Evolutionary conservation across 768 basidiomycete species (phyloP), one percentile per base, ranked within the genome.

Genomic region (Panaeolus cyanescens): DNA sequence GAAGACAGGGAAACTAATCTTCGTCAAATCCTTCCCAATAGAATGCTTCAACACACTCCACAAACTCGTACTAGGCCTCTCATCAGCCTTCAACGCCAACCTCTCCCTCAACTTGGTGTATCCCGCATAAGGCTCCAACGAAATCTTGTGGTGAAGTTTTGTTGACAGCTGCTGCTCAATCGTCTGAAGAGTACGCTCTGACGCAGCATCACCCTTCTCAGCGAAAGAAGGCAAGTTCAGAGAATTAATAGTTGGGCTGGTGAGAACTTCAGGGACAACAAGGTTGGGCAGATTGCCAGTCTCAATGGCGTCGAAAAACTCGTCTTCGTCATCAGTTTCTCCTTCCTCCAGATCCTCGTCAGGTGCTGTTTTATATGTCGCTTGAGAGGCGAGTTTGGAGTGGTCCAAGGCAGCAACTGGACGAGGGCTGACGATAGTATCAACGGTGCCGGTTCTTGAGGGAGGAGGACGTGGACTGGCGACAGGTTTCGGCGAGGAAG

Each of bases 271-370:
- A 54, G 86, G 83, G 17, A 96, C 81, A 28, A 90, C 75, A 15
- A 96, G 79, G 67, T 90, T 92, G 4, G 92, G 91, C 0, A 96
- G 75, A 39, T 80, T 86, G 53, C 90, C 90, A 15, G 87, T 74
- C 70, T 98, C 96, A 68, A 98, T 95, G 31, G 96, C 96, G 72
- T 98, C 96, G 70, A 96, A 98, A 75, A 98, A 98, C 74, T 99
- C 95, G 74, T 98, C 96, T 69, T 95, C 91, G 40, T 93, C 91
- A 67, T 92, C 91, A 1, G 89, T 90, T 9, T 79, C 80, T 15
- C 74, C 74, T 4, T 74, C 73, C 22, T 50, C n/a, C 37, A 60
- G 54, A 17, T 64, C 60, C 20, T 68, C 67, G 1, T 65, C 65
- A 3, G 33, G 42, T 22, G 45, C 33, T 1, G 50, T 37, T 28